Percentiles rank a stretch among this genome's conserved stretches.
These are phyloP conservation scores for Cercospora sp. DNA, from an alignment of 2,329 filamentous ascomycete species.

Conservation along the genomic window DNA sequence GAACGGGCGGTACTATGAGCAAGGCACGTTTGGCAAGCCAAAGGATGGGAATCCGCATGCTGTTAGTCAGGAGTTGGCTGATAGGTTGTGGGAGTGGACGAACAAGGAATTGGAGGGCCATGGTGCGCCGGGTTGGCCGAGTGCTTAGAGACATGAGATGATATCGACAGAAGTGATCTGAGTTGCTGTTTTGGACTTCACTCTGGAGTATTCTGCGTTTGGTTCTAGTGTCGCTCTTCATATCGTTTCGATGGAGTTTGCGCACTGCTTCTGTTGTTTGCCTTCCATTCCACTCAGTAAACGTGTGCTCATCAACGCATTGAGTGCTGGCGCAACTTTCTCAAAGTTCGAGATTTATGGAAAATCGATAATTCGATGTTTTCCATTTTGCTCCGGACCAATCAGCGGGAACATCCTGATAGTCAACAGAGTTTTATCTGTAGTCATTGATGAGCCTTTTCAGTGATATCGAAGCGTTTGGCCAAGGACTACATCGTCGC, in stretches of 20 bases:
- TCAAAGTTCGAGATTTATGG: too few relatives aligned
- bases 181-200: background rate
- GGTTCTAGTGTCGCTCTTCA: background rate
- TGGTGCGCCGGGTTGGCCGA: conserved; percentile 23
- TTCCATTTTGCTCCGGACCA: too few relatives aligned
- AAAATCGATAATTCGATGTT: too few relatives aligned
- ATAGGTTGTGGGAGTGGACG: conserved; percentile 37
- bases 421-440: too few relatives aligned
- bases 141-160: background rate
- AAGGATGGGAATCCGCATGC: conserved; percentile 13
- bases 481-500: background rate
- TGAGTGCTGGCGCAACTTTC: too few relatives aligned
- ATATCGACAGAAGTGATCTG: background rate
- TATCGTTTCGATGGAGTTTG: too few relatives aligned
- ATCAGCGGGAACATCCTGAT: too few relatives aligned
- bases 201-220: background rate
- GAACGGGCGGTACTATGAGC: conserved; percentile 34
- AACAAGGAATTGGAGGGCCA: conserved; percentile 29
- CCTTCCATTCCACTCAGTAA: too few relatives aligned
- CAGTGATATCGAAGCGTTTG: background rate
- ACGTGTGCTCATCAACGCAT: too few relatives aligned
- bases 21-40: conserved; percentile 24
- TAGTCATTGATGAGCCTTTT: too few relatives aligned
- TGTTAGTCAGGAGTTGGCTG: conserved; percentile 26
- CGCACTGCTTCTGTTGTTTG: too few relatives aligned